Evolutionary conservation across 2,329 filamentous ascomycete species (phyloP), one percentile per base, ranked within the genome.

Genomic region (Plenodomus biglobosus): DNA sequence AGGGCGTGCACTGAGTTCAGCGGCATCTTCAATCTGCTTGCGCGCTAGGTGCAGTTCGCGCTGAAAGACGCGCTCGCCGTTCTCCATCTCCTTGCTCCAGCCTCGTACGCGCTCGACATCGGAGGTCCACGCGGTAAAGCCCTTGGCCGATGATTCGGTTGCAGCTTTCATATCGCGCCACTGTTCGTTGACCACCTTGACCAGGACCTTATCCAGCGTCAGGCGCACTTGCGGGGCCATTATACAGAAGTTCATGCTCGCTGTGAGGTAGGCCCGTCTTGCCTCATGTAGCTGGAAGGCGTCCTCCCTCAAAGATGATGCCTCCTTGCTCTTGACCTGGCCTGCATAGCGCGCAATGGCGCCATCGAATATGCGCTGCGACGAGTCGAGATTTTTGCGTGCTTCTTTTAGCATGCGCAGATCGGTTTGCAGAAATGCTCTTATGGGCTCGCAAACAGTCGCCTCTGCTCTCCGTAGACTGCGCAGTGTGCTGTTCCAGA

Each of bases 251-350:
- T 99, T 94, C 83, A 99, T 85, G 13, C 90, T 92, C 1, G 92
- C 88, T 68, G 91, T 92, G 37, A 97, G 78, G 69, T 99, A 99
- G 24, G 85, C 83, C 66, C 94, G 95, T 49, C 92, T 84, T 19
- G 90, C 88, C 76, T 97, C 94, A 68, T 96, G 94, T 32, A 97
- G 84, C 68, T 94, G 86, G 65, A 99, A 99, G 0, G 94, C 94
- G 73, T 99, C 94, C 71, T 99, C 94, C 51, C 94, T 83, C 46
- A 99, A 78, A 1, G 91, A 84, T 0, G 91, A 96, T 0, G 92
- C 84, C 72, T 99, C 94, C 73, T 97, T 99, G 5, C 90, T 86
- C 77, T 96, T 97, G 57, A 86, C 88, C 72, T 96, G 91, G 2
- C 82, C 79, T 4, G 91, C 82, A 66, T 95, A 97, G 49, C 92